Evolutionary conservation across 805 yeast species (phyloP).

Genomic region (Saccharomyces mikatae): DNA sequence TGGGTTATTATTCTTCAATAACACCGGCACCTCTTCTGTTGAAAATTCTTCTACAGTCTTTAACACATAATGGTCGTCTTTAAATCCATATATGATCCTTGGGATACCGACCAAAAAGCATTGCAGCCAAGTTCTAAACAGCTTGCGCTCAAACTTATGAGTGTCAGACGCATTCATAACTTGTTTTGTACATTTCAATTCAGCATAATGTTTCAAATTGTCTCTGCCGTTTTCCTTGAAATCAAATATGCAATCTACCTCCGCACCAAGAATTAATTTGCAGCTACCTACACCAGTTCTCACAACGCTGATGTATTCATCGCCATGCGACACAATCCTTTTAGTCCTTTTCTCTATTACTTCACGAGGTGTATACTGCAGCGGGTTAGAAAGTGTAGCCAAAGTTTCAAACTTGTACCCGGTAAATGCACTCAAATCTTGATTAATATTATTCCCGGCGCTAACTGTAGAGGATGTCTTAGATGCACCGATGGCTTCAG

Average conservation of each 20-base stretch:
- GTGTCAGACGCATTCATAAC: slow-evolving; percentile 52
- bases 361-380: slow-evolving; percentile 58
- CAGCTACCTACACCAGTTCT: slow-evolving; percentile 74
- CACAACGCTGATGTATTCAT: slow-evolving; percentile 75
- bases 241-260: slow-evolving; percentile 86
- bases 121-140: slow-evolving; percentile 86
- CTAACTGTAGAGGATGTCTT: slow-evolving; percentile 16
- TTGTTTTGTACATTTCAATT: slow-evolving; percentile 64
- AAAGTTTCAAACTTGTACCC: slow-evolving; percentile 84
- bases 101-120: slow-evolving; percentile 82
- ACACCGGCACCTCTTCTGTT: slow-evolving; percentile 70
- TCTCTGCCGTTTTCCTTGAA: slow-evolving; percentile 43
- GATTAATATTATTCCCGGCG: slow-evolving; percentile 23
- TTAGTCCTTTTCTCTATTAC: slow-evolving; percentile 60
- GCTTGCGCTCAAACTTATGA: slow-evolving; percentile 61
- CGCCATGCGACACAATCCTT: slow-evolving; percentile 56
- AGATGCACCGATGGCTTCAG: slow-evolving; percentile 31
- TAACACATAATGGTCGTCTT: slow-evolving; percentile 64
- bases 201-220: slow-evolving; percentile 68
- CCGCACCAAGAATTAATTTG: slow-evolving; percentile 71
- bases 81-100: slow-evolving; percentile 75
- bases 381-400: slow-evolving; percentile 67
- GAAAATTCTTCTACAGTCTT: slow-evolving; percentile 63
- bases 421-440: slow-evolving; percentile 42
- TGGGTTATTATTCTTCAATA: slow-evolving; percentile 43